phyloP scores from a whole-genome alignment of 2,329 filamentous ascomycete species.

The Aplosporella prunicola region DNA sequence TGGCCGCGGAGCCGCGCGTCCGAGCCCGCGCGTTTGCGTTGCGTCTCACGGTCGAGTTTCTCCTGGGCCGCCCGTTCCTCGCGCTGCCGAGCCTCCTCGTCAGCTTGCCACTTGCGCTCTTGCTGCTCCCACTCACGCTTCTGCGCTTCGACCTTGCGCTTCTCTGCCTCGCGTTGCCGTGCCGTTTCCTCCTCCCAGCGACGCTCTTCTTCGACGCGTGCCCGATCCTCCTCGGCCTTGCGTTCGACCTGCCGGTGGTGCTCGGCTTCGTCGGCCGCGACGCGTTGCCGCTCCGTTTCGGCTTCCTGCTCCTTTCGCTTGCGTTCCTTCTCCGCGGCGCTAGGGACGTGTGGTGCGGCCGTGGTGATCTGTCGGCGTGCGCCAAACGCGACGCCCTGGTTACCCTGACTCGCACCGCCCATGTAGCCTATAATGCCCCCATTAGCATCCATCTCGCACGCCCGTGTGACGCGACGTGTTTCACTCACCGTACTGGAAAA shows the following conservation, averaged over 20 bases:
- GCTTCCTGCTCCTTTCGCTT: constrained; percentile 46
- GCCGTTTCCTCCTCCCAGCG: constrained; percentile 58
- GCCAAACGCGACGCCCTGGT: constrained; percentile 87
- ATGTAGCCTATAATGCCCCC: constrained; percentile 56
- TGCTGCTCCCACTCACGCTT: constrained; percentile 69
- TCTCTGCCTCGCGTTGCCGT: constrained; percentile 49
- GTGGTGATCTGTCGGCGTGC: constrained; percentile 86
- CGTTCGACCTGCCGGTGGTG: constrained; percentile 38
- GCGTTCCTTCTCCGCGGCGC: constrained; percentile 74
- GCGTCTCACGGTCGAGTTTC: constrained; percentile 56
- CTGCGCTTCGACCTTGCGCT: constrained; percentile 54
- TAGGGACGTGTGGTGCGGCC: constrained; percentile 69
- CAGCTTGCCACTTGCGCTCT: constrained; percentile 64
- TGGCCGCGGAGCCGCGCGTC: constrained; percentile 69
- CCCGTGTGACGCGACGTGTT: not conserved
- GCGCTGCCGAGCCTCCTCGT: constrained; percentile 59
- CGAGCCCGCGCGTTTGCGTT: constrained; percentile 49
- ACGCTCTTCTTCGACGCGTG: constrained; percentile 53
- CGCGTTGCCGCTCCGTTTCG: constrained; percentile 44
- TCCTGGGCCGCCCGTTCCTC: constrained; percentile 68
- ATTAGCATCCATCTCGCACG: not conserved
- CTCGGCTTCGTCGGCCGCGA: constrained; percentile 45
- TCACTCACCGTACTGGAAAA: constrained; percentile 69
- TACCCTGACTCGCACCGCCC: constrained; percentile 93
- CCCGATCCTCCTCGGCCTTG: constrained; percentile 54